Evolutionary conservation across 1,284 basidiomycete genomes (phyloP).

Genomic region (Cutaneotrichosporon sp.): DNA sequence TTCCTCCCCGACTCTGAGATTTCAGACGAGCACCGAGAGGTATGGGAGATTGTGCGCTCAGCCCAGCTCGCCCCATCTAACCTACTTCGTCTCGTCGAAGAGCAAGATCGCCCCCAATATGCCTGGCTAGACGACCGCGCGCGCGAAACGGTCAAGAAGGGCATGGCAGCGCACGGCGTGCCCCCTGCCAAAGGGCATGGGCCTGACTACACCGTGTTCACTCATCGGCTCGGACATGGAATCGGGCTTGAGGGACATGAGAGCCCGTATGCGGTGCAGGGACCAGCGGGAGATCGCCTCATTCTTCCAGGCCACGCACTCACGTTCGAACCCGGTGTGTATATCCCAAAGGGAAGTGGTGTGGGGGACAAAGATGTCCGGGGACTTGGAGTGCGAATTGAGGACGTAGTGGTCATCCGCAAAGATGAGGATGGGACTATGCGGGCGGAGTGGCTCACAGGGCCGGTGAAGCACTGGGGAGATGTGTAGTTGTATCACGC

Average conservation of each 20-base stretch:
- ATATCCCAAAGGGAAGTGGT: constrained; percentile 52
- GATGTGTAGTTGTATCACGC: constrained; percentile 25
- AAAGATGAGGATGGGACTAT: constrained; percentile 47
- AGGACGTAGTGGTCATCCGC: constrained; percentile 72
- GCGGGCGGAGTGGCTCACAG: constrained; percentile 40
- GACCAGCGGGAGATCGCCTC: constrained; percentile 43
- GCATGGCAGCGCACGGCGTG: constrained; percentile 40
- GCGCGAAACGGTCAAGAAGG: constrained; percentile 55
- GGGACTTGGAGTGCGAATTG: constrained; percentile 70
- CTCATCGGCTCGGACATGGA: constrained; percentile 65
- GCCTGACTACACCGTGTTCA: constrained; percentile 57
- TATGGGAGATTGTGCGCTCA: constrained; percentile 64
- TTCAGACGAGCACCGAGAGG: constrained; percentile 54
- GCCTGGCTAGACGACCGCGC: constrained; percentile 63
- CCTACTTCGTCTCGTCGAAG: constrained; percentile 33
- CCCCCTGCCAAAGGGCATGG: constrained; percentile 35
- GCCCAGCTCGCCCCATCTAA: constrained; percentile 59
- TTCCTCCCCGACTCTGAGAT: constrained; percentile 59
- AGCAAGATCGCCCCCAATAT: constrained; percentile 49
- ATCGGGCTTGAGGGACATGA: constrained; percentile 80
- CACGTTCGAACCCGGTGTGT: constrained; percentile 77
- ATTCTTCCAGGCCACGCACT: constrained; percentile 67
- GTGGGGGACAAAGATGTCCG: constrained; percentile 48
- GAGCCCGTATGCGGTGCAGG: constrained; percentile 69
- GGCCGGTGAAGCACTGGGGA: constrained; percentile 36